A percentile compares a stretch with the other conserved stretches of the same genome.
Conservation (phyloP, 768 basidiomycete species). For the Tulasnella sp. region DNA sequence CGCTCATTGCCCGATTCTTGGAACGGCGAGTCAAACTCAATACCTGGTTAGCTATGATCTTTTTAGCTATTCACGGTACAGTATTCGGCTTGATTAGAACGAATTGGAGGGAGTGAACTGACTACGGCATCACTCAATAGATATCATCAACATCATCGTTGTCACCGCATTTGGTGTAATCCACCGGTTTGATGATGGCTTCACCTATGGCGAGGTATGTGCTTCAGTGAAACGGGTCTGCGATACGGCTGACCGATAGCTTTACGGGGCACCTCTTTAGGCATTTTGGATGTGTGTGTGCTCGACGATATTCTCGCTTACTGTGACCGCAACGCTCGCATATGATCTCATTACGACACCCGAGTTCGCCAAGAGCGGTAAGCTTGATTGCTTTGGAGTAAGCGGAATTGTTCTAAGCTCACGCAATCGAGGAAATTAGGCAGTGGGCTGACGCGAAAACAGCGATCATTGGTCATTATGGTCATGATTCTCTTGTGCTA, state of each 20-base stretch:
- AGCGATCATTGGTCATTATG: constrained; percentile 66
- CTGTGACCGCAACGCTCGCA: constrained; percentile 61
- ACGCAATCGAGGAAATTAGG: constrained; percentile 34
- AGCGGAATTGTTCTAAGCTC: not conserved
- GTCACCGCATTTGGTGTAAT: constrained; percentile 55
- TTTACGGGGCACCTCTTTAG: constrained; percentile 26
- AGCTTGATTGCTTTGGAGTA: constrained; percentile 21
- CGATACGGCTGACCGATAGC: not conserved
- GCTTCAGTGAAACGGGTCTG: not conserved
- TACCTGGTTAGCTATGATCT: constrained; percentile 56
- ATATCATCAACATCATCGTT: constrained; percentile 56
- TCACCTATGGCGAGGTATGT: constrained; percentile 48
- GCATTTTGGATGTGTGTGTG: constrained; percentile 71
- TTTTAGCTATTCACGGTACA: constrained; percentile 61
- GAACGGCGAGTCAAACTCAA: constrained; percentile 55
- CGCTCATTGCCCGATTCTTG: constrained; percentile 61
- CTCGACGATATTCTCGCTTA: constrained; percentile 56
- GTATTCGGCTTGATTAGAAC: not conserved
- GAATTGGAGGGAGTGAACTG: not conserved
- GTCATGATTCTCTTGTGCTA: constrained; percentile 68
- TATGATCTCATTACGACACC: constrained; percentile 51
- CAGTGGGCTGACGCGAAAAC: constrained; percentile 72
- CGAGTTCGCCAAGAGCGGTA: constrained; percentile 59
- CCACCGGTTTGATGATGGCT: constrained; percentile 55
- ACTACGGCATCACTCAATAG: constrained; percentile 32